These are phyloP conservation scores for Monascus ruber DNA, from an alignment of 2,329 filamentous ascomycete genomes.

Conservation along the genomic window DNA sequence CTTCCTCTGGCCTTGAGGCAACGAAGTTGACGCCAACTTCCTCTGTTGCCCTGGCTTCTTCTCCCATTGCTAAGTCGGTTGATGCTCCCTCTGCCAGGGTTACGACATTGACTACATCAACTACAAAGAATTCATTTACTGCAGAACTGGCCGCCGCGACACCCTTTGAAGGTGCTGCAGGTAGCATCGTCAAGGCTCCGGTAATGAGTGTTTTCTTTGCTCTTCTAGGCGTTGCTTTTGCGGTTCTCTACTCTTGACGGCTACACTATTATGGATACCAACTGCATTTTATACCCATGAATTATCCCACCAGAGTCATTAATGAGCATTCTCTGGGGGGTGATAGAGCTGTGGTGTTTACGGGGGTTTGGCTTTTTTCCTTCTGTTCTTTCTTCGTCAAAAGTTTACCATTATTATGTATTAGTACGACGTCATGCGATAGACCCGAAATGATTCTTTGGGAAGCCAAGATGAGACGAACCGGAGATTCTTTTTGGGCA, in stretches of 20 bases:
- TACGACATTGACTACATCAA: conserved; percentile 1
- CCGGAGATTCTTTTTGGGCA: background rate
- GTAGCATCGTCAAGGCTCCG: conserved; percentile 5
- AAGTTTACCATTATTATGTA: background rate
- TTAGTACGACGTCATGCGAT: background rate
- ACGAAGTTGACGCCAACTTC: conserved; percentile 22
- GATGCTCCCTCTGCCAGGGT: conserved; percentile 3
- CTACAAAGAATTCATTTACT: conserved; percentile 1
- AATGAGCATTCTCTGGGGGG: no score
- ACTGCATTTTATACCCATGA: no score
- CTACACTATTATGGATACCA: background rate
- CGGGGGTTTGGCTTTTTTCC: background rate
- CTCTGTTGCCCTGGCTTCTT: background rate
- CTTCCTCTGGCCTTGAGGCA: conserved; percentile 31
- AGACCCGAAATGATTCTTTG: background rate
- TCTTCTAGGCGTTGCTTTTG: conserved; percentile 10
- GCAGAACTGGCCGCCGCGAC: conserved; percentile 6
- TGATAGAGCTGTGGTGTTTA: background rate
- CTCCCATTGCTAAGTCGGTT: background rate
- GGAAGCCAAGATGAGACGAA: background rate
- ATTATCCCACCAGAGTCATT: no score
- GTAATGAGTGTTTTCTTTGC: conserved; percentile 11
- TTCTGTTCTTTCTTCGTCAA: background rate
- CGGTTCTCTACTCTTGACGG: conserved; percentile 9
- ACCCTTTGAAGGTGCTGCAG: conserved; percentile 10